Evolutionary conservation across 768 basidiomycete species (phyloP).

Genomic region (Collybia nuda): DNA sequence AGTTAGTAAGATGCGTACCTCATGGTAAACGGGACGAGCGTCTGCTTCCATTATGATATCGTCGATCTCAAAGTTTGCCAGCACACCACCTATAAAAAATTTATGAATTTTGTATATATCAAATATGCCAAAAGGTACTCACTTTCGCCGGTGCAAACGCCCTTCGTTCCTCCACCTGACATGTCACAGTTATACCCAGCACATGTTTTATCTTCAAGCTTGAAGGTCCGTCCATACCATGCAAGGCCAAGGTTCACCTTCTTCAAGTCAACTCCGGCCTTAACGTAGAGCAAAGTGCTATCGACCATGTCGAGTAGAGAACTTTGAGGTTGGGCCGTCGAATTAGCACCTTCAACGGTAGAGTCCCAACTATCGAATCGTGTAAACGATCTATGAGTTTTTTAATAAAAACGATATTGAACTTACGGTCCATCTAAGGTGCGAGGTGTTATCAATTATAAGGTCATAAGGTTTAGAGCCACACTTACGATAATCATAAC

Average conservation of each 20-base stretch:
- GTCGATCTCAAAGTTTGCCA: no score
- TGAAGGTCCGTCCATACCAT: conserved; percentile 1
- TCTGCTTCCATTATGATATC: no score
- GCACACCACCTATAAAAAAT: no score
- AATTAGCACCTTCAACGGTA: not conserved
- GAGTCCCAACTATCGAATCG: not conserved
- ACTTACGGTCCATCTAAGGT: no score
- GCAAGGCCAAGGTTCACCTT: conserved; percentile 3
- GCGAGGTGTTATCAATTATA: no score
- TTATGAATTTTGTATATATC: no score
- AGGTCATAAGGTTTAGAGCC: no score
- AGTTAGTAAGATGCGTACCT: no score
- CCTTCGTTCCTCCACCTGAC: not conserved
- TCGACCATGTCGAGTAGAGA: not conserved
- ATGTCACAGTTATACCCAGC: not conserved
- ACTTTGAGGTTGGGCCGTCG: conserved; percentile 1
- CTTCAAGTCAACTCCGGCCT: conserved; percentile 1
- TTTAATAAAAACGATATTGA: no score
- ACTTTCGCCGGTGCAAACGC: conserved; percentile 2
- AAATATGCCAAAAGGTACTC: not conserved
- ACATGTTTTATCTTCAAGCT: not conserved
- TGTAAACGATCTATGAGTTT: no score
- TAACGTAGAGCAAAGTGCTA: conserved; percentile 1
- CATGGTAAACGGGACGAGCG: no score
- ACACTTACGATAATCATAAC: not conserved